Evolutionary conservation across 164 flowering plant species (phyloP), one percentile per base, ranked within the genome.

Genomic region (Vitis riparia): DNA sequence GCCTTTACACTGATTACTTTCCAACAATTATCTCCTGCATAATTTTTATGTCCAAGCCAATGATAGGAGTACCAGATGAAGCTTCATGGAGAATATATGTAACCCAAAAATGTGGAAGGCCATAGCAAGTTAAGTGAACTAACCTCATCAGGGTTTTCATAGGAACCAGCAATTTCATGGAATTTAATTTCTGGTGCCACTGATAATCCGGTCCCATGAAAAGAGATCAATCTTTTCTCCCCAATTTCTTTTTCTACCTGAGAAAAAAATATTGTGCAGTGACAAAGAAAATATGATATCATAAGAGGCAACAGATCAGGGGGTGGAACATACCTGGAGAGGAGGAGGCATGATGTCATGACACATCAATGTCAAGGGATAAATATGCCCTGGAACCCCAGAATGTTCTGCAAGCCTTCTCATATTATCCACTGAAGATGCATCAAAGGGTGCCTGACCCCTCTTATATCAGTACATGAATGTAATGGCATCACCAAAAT

Each of bases 271-370:
- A 59, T 51, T 14, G 23, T 48, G 27, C 8, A 9, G 19, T 48
- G 67, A 64, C 47, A 75, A n/a, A n/a, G 53, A 6, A 51, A 29
- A 23, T 52, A 53, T 14, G 60, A 57, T 14, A 59, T 5, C 17
- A 67, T 5, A 14, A 55, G 10, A 27, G 47, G 72, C 15, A 55
- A 48, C 63, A 55, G 30, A 32, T 9, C 9, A 37, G 29, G 49
- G 48, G 64, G 44, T 70, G 59, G 8, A 56, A 65, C 55, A 63
- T 68, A 91, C 99, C 94, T 90, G 81, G 1, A 75, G 72, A 59
- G 99, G 99, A 65, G 99, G 99, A 65, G 98, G 98, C 99, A 95
- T 95, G 73, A 95, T 80, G 71, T 93, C 93, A 75, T 92, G 63
- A 75, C 97, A 88, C 62, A 90, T 62, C 63, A 95, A 58, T 30